A percentile compares a stretch with the other conserved stretches of the same genome.
phyloP scores from a whole-genome alignment of 192 early-diverging fungal species.

The Chytriomyces confervae region DNA sequence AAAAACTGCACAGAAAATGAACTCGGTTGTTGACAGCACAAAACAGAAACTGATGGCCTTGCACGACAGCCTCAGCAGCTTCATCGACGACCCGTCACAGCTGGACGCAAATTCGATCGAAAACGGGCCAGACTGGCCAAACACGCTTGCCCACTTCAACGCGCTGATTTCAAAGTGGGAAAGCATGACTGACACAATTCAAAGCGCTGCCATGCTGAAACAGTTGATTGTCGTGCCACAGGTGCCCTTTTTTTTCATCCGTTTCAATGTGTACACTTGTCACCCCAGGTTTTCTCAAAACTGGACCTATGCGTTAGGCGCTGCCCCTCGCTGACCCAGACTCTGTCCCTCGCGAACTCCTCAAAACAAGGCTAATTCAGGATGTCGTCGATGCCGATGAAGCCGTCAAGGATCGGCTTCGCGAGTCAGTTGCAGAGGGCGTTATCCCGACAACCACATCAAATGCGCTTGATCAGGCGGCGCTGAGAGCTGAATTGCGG shows the following conservation, averaged over 20 bases:
- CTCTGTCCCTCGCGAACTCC: constrained; percentile 15
- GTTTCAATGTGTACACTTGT: neutral
- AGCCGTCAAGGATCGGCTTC: neutral
- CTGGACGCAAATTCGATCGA: neutral
- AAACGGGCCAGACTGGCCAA: neutral
- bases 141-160: constrained; percentile 33
- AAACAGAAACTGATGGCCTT: constrained; percentile 17
- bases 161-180: constrained; percentile 29
- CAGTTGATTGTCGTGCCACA: constrained; percentile 13
- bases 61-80: constrained; percentile 21
- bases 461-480: constrained; percentile 9
- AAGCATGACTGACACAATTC: constrained; percentile 2
- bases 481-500: constrained; percentile 3
- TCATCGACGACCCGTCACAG: constrained; percentile 18
- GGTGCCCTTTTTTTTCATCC: neutral
- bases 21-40: neutral
- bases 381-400: constrained; percentile 16
- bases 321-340: neutral
- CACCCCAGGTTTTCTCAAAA: neutral
- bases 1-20: neutral
- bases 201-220: neutral
- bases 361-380: constrained; percentile 21
- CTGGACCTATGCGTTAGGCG: neutral
- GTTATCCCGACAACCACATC: neutral
- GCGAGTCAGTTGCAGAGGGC: neutral